phyloP scores from a whole-genome alignment of 257 asterid species.

The Nemophila menziesii region DNA sequence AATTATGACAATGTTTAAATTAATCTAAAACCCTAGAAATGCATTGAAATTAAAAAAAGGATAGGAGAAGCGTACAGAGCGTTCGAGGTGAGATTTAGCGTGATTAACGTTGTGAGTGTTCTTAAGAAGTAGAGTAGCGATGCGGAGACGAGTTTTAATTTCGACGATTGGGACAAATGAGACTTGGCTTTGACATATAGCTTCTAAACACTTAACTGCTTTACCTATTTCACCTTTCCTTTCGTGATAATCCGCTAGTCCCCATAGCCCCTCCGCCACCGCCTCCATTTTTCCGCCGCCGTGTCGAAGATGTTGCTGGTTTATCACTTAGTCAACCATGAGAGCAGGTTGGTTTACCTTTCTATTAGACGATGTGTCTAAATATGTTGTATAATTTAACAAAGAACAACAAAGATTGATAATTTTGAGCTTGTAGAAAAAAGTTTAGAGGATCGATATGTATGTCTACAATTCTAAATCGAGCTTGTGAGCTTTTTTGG shows the following conservation, averaged over 20 bases:
- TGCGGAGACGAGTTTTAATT: conserved; percentile 84
- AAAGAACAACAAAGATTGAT: too few relatives aligned
- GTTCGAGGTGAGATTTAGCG: conserved; percentile 89
- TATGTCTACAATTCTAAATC: too few relatives aligned
- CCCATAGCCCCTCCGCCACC: conserved; percentile 97
- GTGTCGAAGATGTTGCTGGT: neutral
- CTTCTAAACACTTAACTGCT: conserved; percentile 85
- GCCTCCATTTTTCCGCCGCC: conserved; percentile 42
- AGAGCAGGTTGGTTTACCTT: too few relatives aligned
- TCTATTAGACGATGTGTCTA: too few relatives aligned
- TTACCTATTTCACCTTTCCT: conserved; percentile 61
- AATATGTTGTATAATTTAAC: too few relatives aligned
- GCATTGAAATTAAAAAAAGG: neutral
- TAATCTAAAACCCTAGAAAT: too few relatives aligned
- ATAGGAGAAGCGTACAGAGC: conserved; percentile 28
- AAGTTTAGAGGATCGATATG: too few relatives aligned
- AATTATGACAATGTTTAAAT: too few relatives aligned
- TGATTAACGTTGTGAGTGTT: conserved; percentile 84
- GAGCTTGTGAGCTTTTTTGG: too few relatives aligned
- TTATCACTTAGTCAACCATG: too few relatives aligned
- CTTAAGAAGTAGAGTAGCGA: conserved; percentile 75
- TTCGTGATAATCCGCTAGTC: conserved; percentile 82
- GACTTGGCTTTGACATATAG: conserved; percentile 75
- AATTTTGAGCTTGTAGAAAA: too few relatives aligned
- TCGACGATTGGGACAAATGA: conserved; percentile 82